Base-by-base conservation (phyloP, 169 alveolate species). In the Theileria equi region DNA sequence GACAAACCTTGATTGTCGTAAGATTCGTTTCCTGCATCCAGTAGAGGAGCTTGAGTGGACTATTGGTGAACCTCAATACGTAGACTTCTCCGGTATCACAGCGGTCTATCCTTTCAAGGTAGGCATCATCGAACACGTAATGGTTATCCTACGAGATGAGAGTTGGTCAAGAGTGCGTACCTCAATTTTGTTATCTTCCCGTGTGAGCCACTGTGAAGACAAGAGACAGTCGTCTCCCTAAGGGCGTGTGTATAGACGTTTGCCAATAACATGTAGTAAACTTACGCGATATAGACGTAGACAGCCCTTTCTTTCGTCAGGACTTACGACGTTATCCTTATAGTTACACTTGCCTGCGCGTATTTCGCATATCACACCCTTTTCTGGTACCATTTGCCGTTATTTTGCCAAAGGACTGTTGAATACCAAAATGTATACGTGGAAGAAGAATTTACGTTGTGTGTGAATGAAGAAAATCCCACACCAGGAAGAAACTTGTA, bases 21-120 rank as follows among this genome's bases (percentile, higher is more conserved):
- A 29, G 28, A 8, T 81, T 50, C 25, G 85, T 47, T 53, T 80
- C 85, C 64, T 80, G 89, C 86, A 80, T 80, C 89, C 89, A 80
- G 71, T 60, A 80, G 31, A 80, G 70, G 55, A 67, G 23, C 58
- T 59, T 47, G 57, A 65, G 76, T 71, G 43, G 66, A 31, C 66
- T 80, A 29, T 64, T 67, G 34, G 81, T 72, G 57, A 73, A 80
- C 29, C 50, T 74, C 29, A 80, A 78, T 26, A 49, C 72, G 41
- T 80, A 80, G 6, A 80, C 89, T 7, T 79, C 48, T 26, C 89
- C 89, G 26, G 68, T 69, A 4, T 34, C 54, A 53, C 82, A 64
- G 31, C 57, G 68, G 1, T 45, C 44, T 25, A 80, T 68, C 54
- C 44, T 43, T 47, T 63, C 78, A 41, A 80, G 78, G 70, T 63